Evolutionary conservation across 768 basidiomycete species (phyloP), one percentile per base, ranked within the genome.

Genomic region (Trametes cinnabarina): DNA sequence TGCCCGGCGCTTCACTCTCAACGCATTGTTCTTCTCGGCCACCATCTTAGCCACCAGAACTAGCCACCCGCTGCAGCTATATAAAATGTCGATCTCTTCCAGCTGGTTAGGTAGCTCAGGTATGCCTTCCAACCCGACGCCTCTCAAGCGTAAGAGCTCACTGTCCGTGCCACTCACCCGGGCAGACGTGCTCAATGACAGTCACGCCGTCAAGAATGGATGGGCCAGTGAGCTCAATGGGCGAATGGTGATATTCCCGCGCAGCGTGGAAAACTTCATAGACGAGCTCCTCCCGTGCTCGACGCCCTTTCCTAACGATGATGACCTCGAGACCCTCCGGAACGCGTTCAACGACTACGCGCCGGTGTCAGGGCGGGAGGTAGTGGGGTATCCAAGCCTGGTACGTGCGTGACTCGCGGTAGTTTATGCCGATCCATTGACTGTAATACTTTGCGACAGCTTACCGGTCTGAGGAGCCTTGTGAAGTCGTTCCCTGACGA

Each of bases 241-340:
- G 8, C 28, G 47, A 12, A 43, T 56, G 12, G 35, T 28, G 12
- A 12, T 41, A 2, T 49, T 19, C 41, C 22, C 23, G n/a, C 19
- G 19, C 10, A 9, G 6, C 11, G 8, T 14, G 15, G 20, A 40
- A 23, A n/a, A 48, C 1, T 56, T 56, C 14, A 47, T 56, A 25
- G 47, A 56, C 47, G 43, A 10, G 3, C 39, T 49, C 0, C 47
- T 56, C 8, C 55, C 55, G 15, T 56, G 39, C 28, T 56, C 55
- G 2, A n/a, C 20, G 10, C 40, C 55, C 3, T 56, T 30, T 9
- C n/a, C 39, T 2, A 6, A 20, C 1, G 22, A 56, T 4, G 39
- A 28, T 30, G 32, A 42, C 41, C 37, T 42, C 14, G 26, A 19
- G 20, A 17, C 32, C 47, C 37, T 49, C 14, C 10, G 8, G 15